phyloP scores from a whole-genome alignment of 352 stramenopile species.

The Detonula confervacea region DNA sequence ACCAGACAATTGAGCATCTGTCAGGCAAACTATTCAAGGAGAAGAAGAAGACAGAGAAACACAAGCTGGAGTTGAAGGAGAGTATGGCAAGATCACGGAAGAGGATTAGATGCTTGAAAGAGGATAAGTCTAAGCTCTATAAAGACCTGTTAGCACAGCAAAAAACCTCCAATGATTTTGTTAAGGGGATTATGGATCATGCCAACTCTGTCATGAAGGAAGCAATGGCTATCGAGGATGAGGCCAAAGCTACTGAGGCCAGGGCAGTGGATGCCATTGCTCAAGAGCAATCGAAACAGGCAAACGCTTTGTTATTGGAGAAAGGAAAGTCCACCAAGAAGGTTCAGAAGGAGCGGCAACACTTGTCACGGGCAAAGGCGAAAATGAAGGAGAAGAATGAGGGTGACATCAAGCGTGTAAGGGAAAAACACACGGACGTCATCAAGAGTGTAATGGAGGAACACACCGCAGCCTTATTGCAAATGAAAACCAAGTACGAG shows the following conservation, averaged over 20 bases:
- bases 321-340: background rate
- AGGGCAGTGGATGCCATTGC: background rate
- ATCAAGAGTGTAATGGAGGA: background rate
- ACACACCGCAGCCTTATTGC: background rate
- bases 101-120: no score
- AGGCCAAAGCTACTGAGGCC: background rate
- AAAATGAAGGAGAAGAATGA: background rate
- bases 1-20: no score
- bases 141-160: background rate
- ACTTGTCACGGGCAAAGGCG: background rate
- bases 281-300: background rate
- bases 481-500: background rate
- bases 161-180: background rate
- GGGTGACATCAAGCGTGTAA: no score
- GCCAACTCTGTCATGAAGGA: background rate
- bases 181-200: background rate
- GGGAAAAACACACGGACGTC: no score
- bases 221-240: background rate
- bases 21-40: background rate
- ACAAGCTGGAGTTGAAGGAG: no score
- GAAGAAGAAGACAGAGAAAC: background rate
- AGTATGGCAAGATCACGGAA: no score
- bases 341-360: background rate
- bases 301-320: background rate
- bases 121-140: background rate